Conservation (phyloP, 2,329 filamentous ascomycete species). For the Sporothrix protearum region DNA sequence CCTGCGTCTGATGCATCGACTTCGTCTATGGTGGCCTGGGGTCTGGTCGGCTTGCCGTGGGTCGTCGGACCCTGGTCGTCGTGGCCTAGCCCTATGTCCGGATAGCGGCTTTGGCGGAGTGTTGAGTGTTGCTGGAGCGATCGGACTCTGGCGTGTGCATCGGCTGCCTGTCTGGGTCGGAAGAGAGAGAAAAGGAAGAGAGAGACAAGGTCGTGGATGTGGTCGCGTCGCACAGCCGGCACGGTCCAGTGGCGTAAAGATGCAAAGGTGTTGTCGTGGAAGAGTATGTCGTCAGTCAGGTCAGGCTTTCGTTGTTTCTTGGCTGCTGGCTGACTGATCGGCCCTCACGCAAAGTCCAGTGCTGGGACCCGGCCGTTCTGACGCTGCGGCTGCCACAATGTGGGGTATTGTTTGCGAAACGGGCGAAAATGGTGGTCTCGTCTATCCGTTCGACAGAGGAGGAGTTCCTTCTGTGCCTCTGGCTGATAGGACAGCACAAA, state of each 20-base stretch:
- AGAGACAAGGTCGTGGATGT: neutral
- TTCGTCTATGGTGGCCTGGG: neutral
- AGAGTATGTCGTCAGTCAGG: no score
- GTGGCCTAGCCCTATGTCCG: neutral
- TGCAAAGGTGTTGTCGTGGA: no score
- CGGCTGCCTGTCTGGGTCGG: neutral
- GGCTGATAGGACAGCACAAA: neutral
- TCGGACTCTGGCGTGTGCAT: conserved; percentile 4
- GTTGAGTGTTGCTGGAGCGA: conserved; percentile 5
- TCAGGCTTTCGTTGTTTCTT: conserved; percentile 11
- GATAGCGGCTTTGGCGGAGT: neutral
- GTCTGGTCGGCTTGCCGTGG: neutral
- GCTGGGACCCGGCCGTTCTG: conserved; percentile 4
- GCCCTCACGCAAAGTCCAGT: neutral
- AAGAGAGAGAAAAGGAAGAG: neutral
- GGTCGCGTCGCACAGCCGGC: no score
- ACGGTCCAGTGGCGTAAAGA: no score
- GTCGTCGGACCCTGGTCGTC: neutral
- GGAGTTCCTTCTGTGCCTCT: no score
- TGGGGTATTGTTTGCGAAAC: conserved; percentile 23
- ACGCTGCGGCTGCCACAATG: conserved; percentile 22
- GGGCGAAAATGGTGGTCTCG: neutral
- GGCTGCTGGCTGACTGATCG: conserved; percentile 16
- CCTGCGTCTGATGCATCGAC: neutral
- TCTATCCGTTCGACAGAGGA: no score